Conservation (phyloP, 768 basidiomycete species). For the Galerina marginata region DNA sequence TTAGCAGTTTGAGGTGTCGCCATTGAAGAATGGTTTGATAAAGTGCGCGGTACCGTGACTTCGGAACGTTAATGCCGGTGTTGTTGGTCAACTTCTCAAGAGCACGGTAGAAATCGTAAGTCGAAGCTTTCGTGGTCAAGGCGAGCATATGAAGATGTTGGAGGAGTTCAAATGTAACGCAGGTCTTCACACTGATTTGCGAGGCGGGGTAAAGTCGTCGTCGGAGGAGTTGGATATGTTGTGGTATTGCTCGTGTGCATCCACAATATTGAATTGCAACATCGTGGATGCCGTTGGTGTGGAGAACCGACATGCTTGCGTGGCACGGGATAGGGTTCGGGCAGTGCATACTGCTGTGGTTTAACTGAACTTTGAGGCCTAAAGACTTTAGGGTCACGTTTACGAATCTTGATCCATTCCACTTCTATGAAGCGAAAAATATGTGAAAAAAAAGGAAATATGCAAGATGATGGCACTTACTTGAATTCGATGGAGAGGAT, state of each 20-base stretch:
- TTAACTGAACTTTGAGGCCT: slow-evolving; percentile 5
- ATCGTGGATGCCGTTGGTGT: slow-evolving; percentile 19
- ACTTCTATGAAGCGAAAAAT: not conserved
- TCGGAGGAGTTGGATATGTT: slow-evolving; percentile 24
- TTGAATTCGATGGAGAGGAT: not conserved
- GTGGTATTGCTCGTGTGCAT: not conserved
- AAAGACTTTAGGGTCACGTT: not conserved
- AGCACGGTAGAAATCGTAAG: too few species aligned
- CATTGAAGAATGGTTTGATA: too few species aligned
- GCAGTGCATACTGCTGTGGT: not conserved
- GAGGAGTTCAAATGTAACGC: too few species aligned
- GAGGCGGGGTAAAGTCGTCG: slow-evolving; percentile 2
- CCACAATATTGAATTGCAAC: slow-evolving; percentile 16
- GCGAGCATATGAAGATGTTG: too few species aligned
- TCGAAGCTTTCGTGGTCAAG: too few species aligned
- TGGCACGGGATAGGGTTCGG: not conserved
- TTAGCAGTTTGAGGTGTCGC: too few species aligned
- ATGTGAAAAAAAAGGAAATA: too few species aligned
- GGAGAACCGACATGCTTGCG: slow-evolving; percentile 8
- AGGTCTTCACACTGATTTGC: not conserved
- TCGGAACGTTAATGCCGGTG: too few species aligned
- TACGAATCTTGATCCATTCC: not conserved
- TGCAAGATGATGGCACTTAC: not conserved
- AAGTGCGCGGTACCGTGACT: too few species aligned
- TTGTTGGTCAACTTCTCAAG: too few species aligned